Evolutionary conservation across 139 green algal species (phyloP), one percentile per base, ranked within the genome.

Genomic region (Closterium sp.): DNA sequence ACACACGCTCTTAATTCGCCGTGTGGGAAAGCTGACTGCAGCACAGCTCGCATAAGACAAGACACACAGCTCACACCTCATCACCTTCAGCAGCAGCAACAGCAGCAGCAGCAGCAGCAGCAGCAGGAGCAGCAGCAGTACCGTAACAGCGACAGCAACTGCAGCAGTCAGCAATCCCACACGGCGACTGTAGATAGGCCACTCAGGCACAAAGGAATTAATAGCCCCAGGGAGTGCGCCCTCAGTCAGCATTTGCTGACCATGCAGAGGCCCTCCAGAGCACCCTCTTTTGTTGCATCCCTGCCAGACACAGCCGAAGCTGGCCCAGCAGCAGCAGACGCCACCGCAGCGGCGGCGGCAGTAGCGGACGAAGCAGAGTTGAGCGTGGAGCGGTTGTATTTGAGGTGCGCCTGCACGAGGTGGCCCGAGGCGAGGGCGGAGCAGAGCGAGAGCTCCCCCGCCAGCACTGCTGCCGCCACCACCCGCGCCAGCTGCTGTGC

Each of bases 371-470:
- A n/a, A n/a, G 34, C 34, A n/a, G 92, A 19, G 32, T 89, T 86
- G 42, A 28, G 10, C 11, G 19, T 89, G 79, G 91, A 94, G 11
- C 92, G 70, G 90, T 95, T 95, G 92, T 92, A 95, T 91, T 95
- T 94, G 38, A 95, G 50, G 90, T 95, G 92, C 28, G 91, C 94
- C 28, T 88, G 92, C 13, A 95, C 92, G 29, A 95, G 92, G 22
- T 95, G 24, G 21, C 92, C 92, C n/a, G 92, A 62, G 17, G 92
- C 90, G 38, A 95, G 90, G 32, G 92, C 92, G 21, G 92, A 32
- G 91, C 94, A 94, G 27, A 95, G 90, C 1, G 92, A 95, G 9
- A 95, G 92, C 88, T 95, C 92, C 17, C 92, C 92, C 19, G 92
- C 92, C 7, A 95, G 87, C 42, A 95, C 92, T 27, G 91, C 70